Percentiles rank a stretch among this genome's conserved stretches.
phyloP scores from a whole-genome alignment of 208 protist genomes.

The Trypanosoma cruzi region DNA sequence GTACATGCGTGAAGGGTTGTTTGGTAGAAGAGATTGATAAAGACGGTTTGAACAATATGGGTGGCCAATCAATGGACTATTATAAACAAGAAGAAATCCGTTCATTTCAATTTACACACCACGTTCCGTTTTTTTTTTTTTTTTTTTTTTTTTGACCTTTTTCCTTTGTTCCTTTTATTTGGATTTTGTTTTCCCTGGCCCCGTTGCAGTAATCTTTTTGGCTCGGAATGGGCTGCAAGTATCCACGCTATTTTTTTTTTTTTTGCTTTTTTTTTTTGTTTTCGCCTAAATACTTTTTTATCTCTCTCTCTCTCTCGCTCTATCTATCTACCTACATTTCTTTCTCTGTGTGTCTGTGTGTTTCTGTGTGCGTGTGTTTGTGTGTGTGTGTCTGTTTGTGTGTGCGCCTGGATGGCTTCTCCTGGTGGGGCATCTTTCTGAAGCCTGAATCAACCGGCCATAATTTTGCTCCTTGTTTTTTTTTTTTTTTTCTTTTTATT shows the following conservation, averaged over 20 bases:
- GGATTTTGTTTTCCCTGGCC: neutral
- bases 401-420: neutral
- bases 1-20: neutral
- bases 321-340: no score
- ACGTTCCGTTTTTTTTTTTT: neutral
- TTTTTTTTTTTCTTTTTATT: slow-evolving; percentile 2
- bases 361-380: neutral
- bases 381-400: slow-evolving; percentile 7
- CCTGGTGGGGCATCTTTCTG: neutral
- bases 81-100: neutral
- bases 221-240: neutral
- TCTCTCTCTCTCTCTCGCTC: neutral
- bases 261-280: slow-evolving; percentile 18
- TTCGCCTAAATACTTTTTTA: neutral
- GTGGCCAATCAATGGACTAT: neutral
- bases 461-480: neutral
- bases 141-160: neutral
- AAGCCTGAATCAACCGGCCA: neutral
- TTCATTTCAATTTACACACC: neutral
- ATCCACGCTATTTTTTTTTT: neutral
- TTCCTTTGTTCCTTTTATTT: neutral
- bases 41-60: neutral
- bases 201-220: neutral
- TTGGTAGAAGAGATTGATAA: neutral
- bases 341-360: neutral